phyloP scores from a whole-genome alignment of 768 basidiomycete species.

The Tricholoma sp. region DNA sequence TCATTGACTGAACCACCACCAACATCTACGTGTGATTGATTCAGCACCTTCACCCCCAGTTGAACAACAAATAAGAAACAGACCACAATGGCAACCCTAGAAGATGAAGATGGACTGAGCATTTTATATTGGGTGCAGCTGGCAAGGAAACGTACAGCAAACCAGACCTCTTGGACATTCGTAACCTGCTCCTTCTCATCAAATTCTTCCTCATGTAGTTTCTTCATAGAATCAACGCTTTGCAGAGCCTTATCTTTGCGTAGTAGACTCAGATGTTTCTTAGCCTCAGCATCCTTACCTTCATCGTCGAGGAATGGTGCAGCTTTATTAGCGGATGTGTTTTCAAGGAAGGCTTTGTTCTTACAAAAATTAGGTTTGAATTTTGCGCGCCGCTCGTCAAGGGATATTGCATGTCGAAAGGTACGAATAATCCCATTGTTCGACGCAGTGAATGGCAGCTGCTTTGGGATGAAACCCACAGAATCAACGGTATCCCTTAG shows the following conservation, averaged over 20 bases:
- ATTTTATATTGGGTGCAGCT: background rate
- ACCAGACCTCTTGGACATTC: slow-evolving; percentile 66
- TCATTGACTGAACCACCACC: slow-evolving; percentile 55
- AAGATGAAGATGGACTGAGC: background rate
- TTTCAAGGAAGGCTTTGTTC: slow-evolving; percentile 15
- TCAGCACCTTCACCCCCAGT: background rate
- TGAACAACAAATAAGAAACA: slow-evolving; percentile 2
- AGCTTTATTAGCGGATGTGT: background rate
- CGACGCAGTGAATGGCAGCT: slow-evolving; percentile 54
- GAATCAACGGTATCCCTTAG: slow-evolving; percentile 65
- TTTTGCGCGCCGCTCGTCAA: slow-evolving; percentile 61
- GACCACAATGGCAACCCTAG: slow-evolving; percentile 46
- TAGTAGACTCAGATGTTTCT: too few species aligned
- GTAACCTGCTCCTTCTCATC: slow-evolving; percentile 18
- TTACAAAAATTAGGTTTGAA: slow-evolving; percentile 54
- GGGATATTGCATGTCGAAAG: slow-evolving; percentile 59
- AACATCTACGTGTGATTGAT: slow-evolving; percentile 31
- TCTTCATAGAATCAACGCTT: too few species aligned
- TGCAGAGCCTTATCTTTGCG: too few species aligned
- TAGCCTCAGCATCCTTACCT: background rate
- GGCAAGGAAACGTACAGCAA: slow-evolving; percentile 34
- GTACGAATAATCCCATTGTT: slow-evolving; percentile 46
- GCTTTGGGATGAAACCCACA: slow-evolving; percentile 48
- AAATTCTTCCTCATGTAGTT: slow-evolving; percentile 14
- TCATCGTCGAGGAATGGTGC: background rate